Percentiles rank a stretch among this genome's conserved stretches.
These are phyloP conservation scores for Pseudogymnoascus sp. DNA, from an alignment of 2,329 filamentous ascomycete species.

Conservation along the genomic window DNA sequence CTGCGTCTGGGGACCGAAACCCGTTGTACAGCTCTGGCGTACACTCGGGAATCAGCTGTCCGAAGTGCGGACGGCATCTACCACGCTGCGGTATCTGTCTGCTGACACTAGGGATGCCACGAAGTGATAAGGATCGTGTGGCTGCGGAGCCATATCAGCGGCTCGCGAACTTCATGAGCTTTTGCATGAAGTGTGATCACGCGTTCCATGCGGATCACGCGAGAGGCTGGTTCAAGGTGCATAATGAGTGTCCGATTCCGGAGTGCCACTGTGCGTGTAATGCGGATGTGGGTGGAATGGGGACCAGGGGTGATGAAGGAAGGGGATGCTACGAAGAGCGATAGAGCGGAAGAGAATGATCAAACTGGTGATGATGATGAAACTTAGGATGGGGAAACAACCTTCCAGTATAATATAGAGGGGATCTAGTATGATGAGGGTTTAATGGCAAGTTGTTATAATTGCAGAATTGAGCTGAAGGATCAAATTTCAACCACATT, in stretches of 20 bases:
- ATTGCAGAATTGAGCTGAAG: neutral
- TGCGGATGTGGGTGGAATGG: conserved; percentile 12
- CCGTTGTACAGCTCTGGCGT: conserved; percentile 52
- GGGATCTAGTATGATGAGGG: neutral
- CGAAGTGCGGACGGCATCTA: conserved; percentile 59
- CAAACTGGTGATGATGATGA: neutral
- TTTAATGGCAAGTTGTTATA: neutral
- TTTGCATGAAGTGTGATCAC: conserved; percentile 62
- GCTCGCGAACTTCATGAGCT: conserved; percentile 55
- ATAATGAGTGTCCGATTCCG: conserved; percentile 60
- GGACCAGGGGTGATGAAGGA: neutral
- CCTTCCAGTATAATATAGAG: neutral
- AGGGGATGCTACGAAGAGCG: neutral
- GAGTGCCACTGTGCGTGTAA: conserved; percentile 59
- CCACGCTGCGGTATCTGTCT: conserved; percentile 62
- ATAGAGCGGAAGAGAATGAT: neutral
- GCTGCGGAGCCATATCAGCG: conserved; percentile 34
- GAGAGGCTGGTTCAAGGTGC: conserved; percentile 57
- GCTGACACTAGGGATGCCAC: conserved; percentile 57
- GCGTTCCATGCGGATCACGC: conserved; percentile 62
- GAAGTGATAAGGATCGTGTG: conserved; percentile 49
- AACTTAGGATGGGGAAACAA: neutral
- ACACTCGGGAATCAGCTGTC: conserved; percentile 56
- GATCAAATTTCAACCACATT: neutral
- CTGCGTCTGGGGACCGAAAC: conserved; percentile 33